Evolutionary conservation across 140 eudicot genomes (phyloP), one percentile per base, ranked within the genome.

Genomic region (Flaveria floridana): DNA sequence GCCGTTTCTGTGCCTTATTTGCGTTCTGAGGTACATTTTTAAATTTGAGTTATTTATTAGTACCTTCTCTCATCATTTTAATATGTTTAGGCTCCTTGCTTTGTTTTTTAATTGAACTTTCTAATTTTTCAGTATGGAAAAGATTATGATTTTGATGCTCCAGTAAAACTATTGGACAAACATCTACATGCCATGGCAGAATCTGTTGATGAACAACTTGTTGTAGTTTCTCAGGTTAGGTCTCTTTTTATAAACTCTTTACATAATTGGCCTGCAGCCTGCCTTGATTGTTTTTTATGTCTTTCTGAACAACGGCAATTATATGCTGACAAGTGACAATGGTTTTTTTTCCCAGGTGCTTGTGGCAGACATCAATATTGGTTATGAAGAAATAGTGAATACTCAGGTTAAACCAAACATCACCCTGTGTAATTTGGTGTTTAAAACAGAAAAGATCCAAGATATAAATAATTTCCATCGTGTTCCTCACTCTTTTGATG

Each of bases 121-220:
- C 62, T 55, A 10, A 6, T 20, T 53, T 59, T 82, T 69, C 78
- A 87, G 90, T 88, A 88, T 64, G 94, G 94, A 68, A 88, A 83
- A 77, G 91, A 86, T 70, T 88, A 88, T 44, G 88, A 88, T 28
- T 88, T 77, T 82, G 91, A 88, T 80, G 89, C 89, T 75, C 91
- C 95, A 0, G 95, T 88, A 56, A 88, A 86, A 84, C 84, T 88
- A 20, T 50, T 88, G 81, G 91, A 88, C 79, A 88, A 88, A 78
- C 85, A 86, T 80, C 76, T 83, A 42, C 95, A 88, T 21, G 85
- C 82, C 37, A 86, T 88, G 95, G 88, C 88, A 9, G 79, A 88
- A 79, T 81, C 88, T 37, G 79, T 83, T 68, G 94, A 87, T 69
- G 95, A 88, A 65, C 87, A 88, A 79, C 85, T 88, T 55, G 87